These are phyloP conservation scores for Magnaporthiopsis incrustans DNA, from an alignment of 2,329 filamentous ascomycete species.

Conservation along the genomic window DNA sequence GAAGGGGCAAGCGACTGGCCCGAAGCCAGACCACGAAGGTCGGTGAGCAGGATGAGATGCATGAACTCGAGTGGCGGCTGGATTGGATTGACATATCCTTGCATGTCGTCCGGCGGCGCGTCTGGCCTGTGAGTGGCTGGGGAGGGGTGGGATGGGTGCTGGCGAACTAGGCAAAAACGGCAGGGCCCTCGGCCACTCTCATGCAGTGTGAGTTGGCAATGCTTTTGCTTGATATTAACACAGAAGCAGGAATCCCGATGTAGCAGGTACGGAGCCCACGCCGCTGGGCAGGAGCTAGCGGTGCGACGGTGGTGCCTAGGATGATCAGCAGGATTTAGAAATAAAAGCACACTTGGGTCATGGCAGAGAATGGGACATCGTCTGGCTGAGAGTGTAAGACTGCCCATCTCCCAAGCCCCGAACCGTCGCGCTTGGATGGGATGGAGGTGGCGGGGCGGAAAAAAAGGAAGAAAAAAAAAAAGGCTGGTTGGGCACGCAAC, in stretches of 20 bases:
- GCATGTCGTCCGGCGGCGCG: slow-evolving; percentile 17
- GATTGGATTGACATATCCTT: slow-evolving; percentile 20
- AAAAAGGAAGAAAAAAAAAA: background rate
- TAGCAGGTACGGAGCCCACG: no score
- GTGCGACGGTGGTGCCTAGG: no score
- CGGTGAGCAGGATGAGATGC: slow-evolving; percentile 37
- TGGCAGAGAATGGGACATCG: no score
- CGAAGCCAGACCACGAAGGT: slow-evolving; percentile 27
- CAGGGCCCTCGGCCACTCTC: slow-evolving; percentile 33
- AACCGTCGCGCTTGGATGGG: background rate
- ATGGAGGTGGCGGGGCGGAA: background rate
- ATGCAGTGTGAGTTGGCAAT: slow-evolving; percentile 75
- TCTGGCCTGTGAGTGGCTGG: slow-evolving; percentile 1
- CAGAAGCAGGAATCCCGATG: slow-evolving; percentile 30
- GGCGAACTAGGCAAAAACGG: slow-evolving; percentile 29
- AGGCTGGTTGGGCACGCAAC: background rate
- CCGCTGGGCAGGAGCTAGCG: no score
- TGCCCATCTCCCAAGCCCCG: no score
- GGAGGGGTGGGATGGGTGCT: slow-evolving; percentile 17
- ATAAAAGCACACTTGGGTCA: no score
- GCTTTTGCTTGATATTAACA: slow-evolving; percentile 46
- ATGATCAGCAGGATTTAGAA: no score
- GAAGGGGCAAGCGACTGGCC: slow-evolving; percentile 20
- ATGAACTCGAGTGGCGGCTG: slow-evolving; percentile 28
- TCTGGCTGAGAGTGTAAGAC: no score